Percentiles rank a stretch among this genome's conserved stretches.
phyloP scores from a whole-genome alignment of 331 rosid species.

The Telfairia occidentalis region DNA sequence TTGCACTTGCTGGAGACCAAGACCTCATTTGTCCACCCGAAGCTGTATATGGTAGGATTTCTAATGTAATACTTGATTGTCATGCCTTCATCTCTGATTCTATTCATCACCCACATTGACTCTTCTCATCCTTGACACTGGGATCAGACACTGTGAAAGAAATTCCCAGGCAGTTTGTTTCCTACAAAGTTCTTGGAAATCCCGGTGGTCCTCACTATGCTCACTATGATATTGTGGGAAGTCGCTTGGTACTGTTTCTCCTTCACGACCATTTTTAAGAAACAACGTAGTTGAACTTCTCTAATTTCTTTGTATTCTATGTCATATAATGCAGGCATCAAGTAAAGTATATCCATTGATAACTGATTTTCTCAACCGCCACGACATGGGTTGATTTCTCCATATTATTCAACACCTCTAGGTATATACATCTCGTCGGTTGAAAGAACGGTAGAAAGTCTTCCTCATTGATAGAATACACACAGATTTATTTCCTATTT shows the following conservation, averaged over 20 bases:
- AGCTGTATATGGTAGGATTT: constrained; percentile 67
- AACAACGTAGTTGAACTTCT: not conserved
- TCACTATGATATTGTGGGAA: constrained; percentile 82
- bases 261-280: not conserved
- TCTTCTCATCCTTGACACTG: not conserved
- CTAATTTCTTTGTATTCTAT: not conserved
- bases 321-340: constrained; percentile 48
- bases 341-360: constrained; percentile 60
- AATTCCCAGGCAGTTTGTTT: constrained; percentile 48
- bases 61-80: not conserved
- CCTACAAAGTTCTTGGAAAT: constrained; percentile 71
- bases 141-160: constrained; percentile 67
- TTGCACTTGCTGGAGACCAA: constrained; percentile 79
- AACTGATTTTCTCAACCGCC: constrained; percentile 48
- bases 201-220: constrained; percentile 78
- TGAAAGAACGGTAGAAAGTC: not conserved
- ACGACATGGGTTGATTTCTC: constrained; percentile 35
- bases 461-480: constrained; percentile 5
- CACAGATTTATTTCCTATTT: not conserved
- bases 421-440: not conserved
- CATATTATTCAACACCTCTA: not conserved
- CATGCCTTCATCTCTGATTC: constrained; percentile 1
- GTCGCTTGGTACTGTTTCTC: constrained; percentile 42
- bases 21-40: constrained; percentile 86
- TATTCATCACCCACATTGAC: not conserved